Evolutionary conservation across 805 yeast genomes (phyloP).

Genomic region (Metschnikowia proteae): DNA sequence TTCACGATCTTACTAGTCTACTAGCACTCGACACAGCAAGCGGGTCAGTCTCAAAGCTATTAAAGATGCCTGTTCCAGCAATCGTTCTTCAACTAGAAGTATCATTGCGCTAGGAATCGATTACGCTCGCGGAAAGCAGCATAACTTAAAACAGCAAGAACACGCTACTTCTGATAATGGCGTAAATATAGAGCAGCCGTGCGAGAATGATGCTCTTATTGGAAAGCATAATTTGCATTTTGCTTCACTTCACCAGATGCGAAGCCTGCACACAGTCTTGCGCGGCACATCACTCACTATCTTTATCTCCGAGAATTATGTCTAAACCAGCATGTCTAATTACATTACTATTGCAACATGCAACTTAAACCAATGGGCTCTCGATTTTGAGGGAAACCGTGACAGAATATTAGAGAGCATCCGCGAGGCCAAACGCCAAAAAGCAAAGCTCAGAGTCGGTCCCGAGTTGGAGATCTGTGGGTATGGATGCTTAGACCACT

Average conservation of each 20-base stretch:
- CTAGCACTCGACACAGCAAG: no score
- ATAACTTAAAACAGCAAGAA: no score
- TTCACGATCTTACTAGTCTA: no score
- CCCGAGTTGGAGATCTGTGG: slow-evolving; percentile 96
- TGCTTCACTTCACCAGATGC: not conserved
- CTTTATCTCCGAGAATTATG: not conserved
- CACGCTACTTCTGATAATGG: no score
- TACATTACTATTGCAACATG: slow-evolving; percentile 89
- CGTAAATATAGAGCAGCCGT: no score
- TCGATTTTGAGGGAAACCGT: slow-evolving; percentile 95
- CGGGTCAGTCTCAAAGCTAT: no score
- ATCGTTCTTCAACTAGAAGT: no score
- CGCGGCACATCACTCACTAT: not conserved
- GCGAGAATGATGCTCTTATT: no score
- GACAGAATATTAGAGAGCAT: slow-evolving; percentile 87
- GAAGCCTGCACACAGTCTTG: not conserved
- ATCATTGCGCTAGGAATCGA: no score
- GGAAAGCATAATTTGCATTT: not conserved
- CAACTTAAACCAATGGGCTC: slow-evolving; percentile 96
- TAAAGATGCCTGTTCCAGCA: no score
- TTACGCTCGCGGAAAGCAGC: no score
- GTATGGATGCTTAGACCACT: slow-evolving; percentile 93
- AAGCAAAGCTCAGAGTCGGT: slow-evolving; percentile 87
- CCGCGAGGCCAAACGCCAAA: slow-evolving; percentile 63
- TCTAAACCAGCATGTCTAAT: slow-evolving; percentile 60